Conservation (phyloP, 2,329 filamentous ascomycete species). For the Trichoderma cornu-damae region DNA sequence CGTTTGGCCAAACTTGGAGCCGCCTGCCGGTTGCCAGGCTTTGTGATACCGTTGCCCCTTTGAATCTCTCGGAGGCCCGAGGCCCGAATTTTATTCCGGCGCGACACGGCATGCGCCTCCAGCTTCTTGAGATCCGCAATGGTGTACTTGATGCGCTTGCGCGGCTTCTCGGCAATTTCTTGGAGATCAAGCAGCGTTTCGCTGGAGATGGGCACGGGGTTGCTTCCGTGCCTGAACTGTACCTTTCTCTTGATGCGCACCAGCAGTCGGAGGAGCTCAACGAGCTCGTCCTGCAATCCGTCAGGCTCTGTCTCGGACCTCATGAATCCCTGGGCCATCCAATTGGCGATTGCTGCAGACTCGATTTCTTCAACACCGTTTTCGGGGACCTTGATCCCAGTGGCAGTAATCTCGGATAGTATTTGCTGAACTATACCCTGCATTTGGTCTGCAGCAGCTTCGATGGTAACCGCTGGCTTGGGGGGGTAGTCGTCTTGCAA, state of each 20-base stretch:
- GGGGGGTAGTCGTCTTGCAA: neutral
- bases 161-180: neutral
- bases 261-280: constrained; percentile 24
- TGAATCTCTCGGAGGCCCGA: constrained; percentile 8
- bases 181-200: constrained; percentile 14
- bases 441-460: constrained; percentile 22
- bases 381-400: constrained; percentile 14
- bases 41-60: neutral
- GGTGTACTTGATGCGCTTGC: constrained; percentile 20
- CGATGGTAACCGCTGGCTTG: neutral
- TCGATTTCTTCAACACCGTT: constrained; percentile 24
- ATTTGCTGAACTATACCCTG: constrained; percentile 19
- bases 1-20: neutral
- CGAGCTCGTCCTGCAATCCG: constrained; percentile 23
- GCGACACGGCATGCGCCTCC: constrained; percentile 2
- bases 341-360: constrained; percentile 26
- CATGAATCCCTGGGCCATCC: constrained; percentile 27
- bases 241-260: constrained; percentile 24
- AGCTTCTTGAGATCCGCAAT: constrained; percentile 17
- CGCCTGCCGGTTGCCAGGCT: neutral
- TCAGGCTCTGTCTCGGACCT: constrained; percentile 22
- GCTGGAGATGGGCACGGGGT: neutral
- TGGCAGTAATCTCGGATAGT: constrained; percentile 19
- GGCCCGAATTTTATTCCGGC: constrained; percentile 5
- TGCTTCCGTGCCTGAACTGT: constrained; percentile 9